Conservation (phyloP, 75 land plant species). For the Selaginella moellendorffii region DNA sequence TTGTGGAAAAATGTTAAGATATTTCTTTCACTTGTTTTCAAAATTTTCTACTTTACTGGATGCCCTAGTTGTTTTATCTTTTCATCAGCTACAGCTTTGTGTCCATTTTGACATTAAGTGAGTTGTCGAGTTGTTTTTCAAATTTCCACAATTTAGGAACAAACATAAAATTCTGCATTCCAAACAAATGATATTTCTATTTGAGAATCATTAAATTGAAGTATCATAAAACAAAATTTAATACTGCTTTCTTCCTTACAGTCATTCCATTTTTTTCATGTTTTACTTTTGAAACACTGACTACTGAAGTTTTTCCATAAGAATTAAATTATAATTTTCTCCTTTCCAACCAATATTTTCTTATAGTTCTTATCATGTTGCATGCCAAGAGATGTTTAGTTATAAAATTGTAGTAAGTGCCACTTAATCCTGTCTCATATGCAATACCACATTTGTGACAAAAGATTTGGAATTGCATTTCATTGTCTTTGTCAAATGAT, state of each 20-base stretch:
- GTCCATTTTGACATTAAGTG: background rate
- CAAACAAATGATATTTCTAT: background rate
- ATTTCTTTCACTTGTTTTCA: background rate
- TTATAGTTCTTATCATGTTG: background rate
- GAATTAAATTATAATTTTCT: background rate
- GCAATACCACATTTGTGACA: too few species aligned
- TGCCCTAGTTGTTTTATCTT: background rate
- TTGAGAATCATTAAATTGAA: background rate
- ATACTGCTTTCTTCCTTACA: background rate
- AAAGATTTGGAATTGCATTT: too few species aligned
- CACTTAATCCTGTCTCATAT: background rate
- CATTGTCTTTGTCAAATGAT: too few species aligned
- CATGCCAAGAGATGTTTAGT: background rate
- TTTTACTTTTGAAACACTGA: background rate
- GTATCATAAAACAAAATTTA: background rate
- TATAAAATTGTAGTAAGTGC: background rate
- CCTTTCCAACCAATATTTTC: background rate
- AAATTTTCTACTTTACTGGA: background rate
- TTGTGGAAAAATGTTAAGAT: slow-evolving; percentile 1
- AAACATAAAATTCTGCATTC: background rate
- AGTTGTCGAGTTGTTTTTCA: background rate
- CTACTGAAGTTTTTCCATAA: background rate
- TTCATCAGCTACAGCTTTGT: background rate
- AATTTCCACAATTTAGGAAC: background rate
- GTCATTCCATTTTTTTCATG: background rate